These are phyloP conservation scores for Jackrogersella multiformis DNA, from an alignment of 495 filamentous ascomycete genomes.

Conservation along the genomic window DNA sequence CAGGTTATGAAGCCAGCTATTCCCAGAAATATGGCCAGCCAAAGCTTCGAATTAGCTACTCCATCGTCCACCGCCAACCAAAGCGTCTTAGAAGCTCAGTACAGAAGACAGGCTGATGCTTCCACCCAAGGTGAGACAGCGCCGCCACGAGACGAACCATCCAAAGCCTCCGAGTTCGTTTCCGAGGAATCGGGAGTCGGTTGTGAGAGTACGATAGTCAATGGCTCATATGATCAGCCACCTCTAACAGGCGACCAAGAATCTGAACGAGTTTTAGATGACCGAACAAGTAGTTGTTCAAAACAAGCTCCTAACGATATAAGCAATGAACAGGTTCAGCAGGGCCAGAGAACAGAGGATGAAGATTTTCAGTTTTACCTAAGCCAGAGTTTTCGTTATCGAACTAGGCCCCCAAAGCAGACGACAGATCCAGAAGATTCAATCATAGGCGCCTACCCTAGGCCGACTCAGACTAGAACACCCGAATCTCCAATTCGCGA, in stretches of 20 bases:
- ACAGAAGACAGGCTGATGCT: background rate
- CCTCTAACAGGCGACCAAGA: background rate
- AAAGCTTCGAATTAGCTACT: constrained; percentile 41
- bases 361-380: constrained; percentile 20
- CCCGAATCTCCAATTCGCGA: constrained; percentile 9
- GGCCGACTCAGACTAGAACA: constrained; percentile 20
- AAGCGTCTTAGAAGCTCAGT: background rate
- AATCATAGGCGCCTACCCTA: background rate
- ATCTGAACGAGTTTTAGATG: background rate
- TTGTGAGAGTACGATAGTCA: background rate
- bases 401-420: constrained; percentile 32
- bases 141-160: background rate
- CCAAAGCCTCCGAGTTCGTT: background rate
- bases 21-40: constrained; percentile 9
- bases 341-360: constrained; percentile 1
- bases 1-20: background rate
- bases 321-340: background rate
- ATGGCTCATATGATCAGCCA: background rate
- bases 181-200: background rate
- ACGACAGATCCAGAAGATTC: constrained; percentile 1
- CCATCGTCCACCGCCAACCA: constrained; percentile 37
- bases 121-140: background rate
- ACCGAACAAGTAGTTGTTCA: background rate
- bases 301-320: background rate
- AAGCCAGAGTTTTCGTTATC: constrained; percentile 47